Evolutionary conservation across 2,329 filamentous ascomycete genomes (phyloP).

Genomic region (Ophiostoma piceae): DNA sequence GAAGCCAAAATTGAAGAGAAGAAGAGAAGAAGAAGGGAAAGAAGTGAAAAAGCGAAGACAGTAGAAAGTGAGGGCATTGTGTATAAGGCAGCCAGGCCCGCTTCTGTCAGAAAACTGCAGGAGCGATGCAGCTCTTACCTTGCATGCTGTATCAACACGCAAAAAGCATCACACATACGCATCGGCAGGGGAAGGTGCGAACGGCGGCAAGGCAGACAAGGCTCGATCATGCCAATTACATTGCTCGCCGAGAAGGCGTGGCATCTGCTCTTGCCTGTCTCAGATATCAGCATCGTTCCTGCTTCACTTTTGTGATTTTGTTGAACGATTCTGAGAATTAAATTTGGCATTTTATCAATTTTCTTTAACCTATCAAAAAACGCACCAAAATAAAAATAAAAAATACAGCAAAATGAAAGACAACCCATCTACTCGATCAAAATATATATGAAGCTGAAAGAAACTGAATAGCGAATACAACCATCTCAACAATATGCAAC

Average conservation of each 20-base stretch:
- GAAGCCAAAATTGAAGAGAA: neutral
- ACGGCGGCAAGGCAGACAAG: neutral
- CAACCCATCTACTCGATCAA: neutral
- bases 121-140: slow-evolving; percentile 12
- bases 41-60: neutral
- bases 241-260: neutral
- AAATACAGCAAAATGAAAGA: neutral
- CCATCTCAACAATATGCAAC: neutral
- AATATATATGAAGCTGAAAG: neutral
- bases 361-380: neutral
- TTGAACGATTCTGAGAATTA: neutral
- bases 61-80: neutral
- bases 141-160: neutral
- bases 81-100: slow-evolving; percentile 8
- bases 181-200: neutral
- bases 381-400: fast-evolving
- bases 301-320: neutral
- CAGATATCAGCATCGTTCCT: neutral
- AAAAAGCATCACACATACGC: neutral
- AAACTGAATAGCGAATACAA: neutral
- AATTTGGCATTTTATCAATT: neutral
- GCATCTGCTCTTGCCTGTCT: neutral
- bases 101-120: slow-evolving; percentile 13
- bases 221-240: neutral
- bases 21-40: neutral